A percentile compares a stretch with the other conserved stretches of the same genome.
These are phyloP conservation scores for Erysimum cheiri DNA, from an alignment of 441 rosid genomes.

Conservation along the genomic window DNA sequence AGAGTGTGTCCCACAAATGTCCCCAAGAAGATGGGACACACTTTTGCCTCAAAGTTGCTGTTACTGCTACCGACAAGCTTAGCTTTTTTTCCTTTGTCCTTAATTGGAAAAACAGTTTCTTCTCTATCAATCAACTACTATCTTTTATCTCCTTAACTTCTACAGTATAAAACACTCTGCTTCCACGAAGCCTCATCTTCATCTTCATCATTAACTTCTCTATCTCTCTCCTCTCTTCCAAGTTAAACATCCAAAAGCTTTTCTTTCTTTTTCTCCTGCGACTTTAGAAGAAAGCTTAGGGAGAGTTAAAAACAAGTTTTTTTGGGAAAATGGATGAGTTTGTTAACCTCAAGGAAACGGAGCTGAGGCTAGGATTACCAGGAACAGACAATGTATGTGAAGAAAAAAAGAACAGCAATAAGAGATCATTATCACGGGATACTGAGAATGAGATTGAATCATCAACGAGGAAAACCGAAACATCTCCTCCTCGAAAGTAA, in stretches of 20 bases:
- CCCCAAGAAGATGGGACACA: slow-evolving; percentile 36
- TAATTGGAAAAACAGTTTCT: neutral
- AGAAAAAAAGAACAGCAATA: slow-evolving; percentile 38
- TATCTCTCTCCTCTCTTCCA: neutral
- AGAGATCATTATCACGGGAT: slow-evolving; percentile 51
- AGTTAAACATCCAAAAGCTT: slow-evolving; percentile 39
- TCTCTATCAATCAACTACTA: neutral
- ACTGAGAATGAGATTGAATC: slow-evolving; percentile 40
- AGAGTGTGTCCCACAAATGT: slow-evolving; percentile 17
- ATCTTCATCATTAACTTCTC: slow-evolving; percentile 5
- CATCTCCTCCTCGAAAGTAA: slow-evolving; percentile 55
- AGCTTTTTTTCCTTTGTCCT: slow-evolving; percentile 14
- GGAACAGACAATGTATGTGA: slow-evolving; percentile 44
- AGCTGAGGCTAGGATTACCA: slow-evolving; percentile 56
- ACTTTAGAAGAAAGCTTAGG: slow-evolving; percentile 40
- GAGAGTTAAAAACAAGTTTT: slow-evolving; percentile 5
- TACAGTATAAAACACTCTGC: slow-evolving; percentile 24
- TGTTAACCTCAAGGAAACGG: slow-evolving; percentile 54
- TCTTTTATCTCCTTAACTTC: slow-evolving; percentile 2
- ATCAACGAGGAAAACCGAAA: neutral
- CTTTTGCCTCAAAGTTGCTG: slow-evolving; percentile 38
- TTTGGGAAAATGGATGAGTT: slow-evolving; percentile 13
- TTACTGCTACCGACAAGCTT: slow-evolving; percentile 38
- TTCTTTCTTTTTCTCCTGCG: slow-evolving; percentile 9
- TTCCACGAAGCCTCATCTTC: slow-evolving; percentile 30